A percentile compares a stretch with the other conserved stretches of the same genome.
Conservation (phyloP, 2,329 filamentous ascomycete genomes). For the Corinectria fuckeliana region DNA sequence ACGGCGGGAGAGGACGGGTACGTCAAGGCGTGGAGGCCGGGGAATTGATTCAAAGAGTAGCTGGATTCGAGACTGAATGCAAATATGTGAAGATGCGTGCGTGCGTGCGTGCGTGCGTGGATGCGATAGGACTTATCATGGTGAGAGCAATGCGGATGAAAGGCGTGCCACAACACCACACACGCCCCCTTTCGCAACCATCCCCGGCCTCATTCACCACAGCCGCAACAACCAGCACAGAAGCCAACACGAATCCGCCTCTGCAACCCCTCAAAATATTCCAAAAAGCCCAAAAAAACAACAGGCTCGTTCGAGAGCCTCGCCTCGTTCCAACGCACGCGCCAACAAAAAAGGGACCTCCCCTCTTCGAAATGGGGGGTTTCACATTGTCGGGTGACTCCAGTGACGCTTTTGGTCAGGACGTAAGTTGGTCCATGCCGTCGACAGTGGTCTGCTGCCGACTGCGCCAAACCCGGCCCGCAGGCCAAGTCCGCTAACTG, state of each 20-base stretch:
- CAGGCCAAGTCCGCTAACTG: neutral
- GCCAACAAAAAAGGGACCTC: neutral
- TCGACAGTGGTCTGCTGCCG: neutral
- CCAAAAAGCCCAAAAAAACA: neutral
- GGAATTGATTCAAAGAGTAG: conserved; percentile 22
- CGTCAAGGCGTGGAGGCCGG: conserved; percentile 61
- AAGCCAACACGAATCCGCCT: neutral
- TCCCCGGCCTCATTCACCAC: neutral
- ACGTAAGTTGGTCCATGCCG: no score
- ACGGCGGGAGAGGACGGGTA: conserved; percentile 65
- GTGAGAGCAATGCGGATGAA: neutral
- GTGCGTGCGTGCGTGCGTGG: neutral
- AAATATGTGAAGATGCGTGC: neutral
- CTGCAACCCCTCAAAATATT: neutral
- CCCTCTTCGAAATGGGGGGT: neutral
- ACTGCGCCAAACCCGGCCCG: neutral
- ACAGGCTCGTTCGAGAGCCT: neutral
- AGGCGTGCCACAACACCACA: conserved; percentile 5
- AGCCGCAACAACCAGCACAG: neutral
- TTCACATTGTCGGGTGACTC: no score
- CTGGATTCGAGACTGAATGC: neutral
- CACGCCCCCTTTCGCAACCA: neutral
- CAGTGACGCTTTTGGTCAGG: conserved; percentile 4
- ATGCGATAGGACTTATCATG: neutral
- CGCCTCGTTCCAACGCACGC: neutral